Base-by-base conservation (phyloP, 495 filamentous ascomycete species). In the Aspergillus incahuasiensis region DNA sequence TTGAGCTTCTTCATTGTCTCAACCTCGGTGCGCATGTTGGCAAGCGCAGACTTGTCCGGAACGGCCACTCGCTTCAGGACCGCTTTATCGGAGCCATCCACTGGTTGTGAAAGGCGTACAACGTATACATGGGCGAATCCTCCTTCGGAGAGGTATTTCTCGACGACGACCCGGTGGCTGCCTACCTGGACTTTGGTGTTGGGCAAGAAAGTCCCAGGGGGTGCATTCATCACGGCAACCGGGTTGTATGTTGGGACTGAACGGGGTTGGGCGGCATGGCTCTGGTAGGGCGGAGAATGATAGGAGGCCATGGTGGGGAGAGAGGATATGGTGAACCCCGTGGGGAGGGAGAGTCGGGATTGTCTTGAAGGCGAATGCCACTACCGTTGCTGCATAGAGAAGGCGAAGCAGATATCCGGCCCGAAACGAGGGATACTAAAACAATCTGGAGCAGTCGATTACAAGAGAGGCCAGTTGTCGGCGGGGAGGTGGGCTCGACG, bases 1-100 rank as follows among this genome's bases (percentile, higher is more conserved):
- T 95, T 95, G 56, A 98, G 77, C 65, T 92, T 90, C 83, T 98
- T 98, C 94, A 98, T 98, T 18, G 94, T 98, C 74, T 98, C 94
- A 51, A 97, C 94, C 79, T 98, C 94, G 55, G 87, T 97, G 66
- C 95, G 87, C 94, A 97, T 97, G 69, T 86, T 91, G 25, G 91
- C 88, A 68, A 98, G 79, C 48, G 91, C 82, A 62, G 94, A 86
- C 78, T 94, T 96, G 68, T 98, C 94, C 39, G 95, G 90, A 30
- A 97, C 94, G n/a, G 95, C 94, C 42, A 98, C 94, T 63, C 94
- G 81, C 77, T 98, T 98, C 62, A 98, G 75, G 7, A 98, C 91
- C 1, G 90, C 92, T 56, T 82, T 81, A 63, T 96, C 90, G 50
- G 88, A 85, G 57, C 89, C 88, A 69, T 94, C 83, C 70, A 91